Evolutionary conservation across 2,329 filamentous ascomycete species (phyloP).

Genomic region (Beauveria sp.): DNA sequence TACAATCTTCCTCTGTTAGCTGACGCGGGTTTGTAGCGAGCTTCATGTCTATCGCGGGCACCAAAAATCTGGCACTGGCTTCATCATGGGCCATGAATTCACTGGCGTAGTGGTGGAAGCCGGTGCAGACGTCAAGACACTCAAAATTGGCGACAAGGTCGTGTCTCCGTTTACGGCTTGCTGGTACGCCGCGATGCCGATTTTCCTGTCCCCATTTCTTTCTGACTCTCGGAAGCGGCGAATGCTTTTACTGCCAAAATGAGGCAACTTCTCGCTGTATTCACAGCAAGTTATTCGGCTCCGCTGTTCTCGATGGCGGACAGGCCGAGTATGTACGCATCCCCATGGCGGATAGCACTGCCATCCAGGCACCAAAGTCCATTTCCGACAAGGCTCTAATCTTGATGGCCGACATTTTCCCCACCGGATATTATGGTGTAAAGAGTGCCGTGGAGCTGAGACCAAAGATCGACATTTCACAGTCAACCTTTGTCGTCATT

Average conservation of each 20-base stretch:
- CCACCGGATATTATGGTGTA: conserved; percentile 77
- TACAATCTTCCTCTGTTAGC: not conserved
- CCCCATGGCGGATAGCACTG: conserved; percentile 72
- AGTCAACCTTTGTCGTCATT: conserved; percentile 66
- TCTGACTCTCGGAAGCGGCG: conserved; percentile 22
- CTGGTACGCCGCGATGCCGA: conserved; percentile 45
- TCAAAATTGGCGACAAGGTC: conserved; percentile 68
- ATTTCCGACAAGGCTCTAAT: conserved; percentile 70
- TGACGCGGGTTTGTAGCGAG: conserved; percentile 45
- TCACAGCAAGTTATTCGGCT: conserved; percentile 64
- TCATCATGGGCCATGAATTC: conserved; percentile 78
- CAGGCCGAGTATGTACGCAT: conserved; percentile 80
- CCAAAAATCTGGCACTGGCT: conserved; percentile 57
- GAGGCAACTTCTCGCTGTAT: conserved; percentile 72
- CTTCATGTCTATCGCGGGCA: conserved; percentile 81
- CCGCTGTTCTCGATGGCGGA: conserved; percentile 59
- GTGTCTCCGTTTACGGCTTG: conserved; percentile 79
- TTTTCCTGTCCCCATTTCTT: not conserved
- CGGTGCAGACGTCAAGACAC: conserved; percentile 58
- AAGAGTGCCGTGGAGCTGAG: conserved; percentile 66
- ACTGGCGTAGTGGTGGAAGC: conserved; percentile 65
- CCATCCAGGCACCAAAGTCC: conserved; percentile 58
- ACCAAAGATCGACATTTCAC: conserved; percentile 23
- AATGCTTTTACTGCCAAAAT: conserved; percentile 79
- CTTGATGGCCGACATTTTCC: conserved; percentile 91